These are phyloP conservation scores for Colletotrichum shisoi DNA, from an alignment of 2,329 filamentous ascomycete species.

Conservation along the genomic window DNA sequence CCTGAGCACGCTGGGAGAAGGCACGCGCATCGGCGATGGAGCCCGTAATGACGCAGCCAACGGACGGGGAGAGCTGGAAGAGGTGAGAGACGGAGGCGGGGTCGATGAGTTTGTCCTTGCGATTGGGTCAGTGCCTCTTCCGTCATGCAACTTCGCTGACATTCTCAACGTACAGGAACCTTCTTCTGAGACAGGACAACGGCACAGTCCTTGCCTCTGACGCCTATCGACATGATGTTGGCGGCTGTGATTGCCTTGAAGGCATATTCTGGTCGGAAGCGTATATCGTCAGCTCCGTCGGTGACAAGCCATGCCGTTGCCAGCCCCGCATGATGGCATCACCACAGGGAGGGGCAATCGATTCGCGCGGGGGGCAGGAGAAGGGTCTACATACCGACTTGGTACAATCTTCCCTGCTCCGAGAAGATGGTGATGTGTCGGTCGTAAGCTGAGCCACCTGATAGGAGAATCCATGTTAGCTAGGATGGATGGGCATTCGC, in stretches of 20 bases:
- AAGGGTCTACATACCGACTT: slow-evolving; percentile 82
- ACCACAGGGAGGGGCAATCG: slow-evolving; percentile 35
- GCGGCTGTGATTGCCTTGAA: slow-evolving; percentile 99
- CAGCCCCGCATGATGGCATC: slow-evolving; percentile 37
- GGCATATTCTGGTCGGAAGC: slow-evolving; percentile 83
- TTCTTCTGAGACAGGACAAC: slow-evolving; percentile 99
- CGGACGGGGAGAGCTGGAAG: slow-evolving; percentile 93
- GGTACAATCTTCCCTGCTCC: slow-evolving; percentile 96
- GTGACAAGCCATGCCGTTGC: slow-evolving; percentile 11
- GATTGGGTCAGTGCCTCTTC: slow-evolving; percentile 47
- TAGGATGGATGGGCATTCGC: slow-evolving; percentile 25
- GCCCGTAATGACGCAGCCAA: slow-evolving; percentile 98
- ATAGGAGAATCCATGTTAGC: slow-evolving; percentile 45
- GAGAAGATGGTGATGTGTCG: slow-evolving; percentile 99
- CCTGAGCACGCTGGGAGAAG: slow-evolving; percentile 89
- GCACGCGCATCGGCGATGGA: slow-evolving; percentile 97
- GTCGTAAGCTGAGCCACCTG: slow-evolving; percentile 90
- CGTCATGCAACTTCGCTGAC: slow-evolving; percentile 32
- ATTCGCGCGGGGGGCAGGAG: not conserved
- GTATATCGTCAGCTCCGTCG: slow-evolving; percentile 42
- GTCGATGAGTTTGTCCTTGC: slow-evolving; percentile 97
- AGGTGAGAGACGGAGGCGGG: slow-evolving; percentile 96
- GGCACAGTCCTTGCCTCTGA: slow-evolving; percentile 95
- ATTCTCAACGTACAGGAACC: slow-evolving; percentile 78
- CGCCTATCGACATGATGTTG: slow-evolving; percentile 97